Base-by-base conservation (phyloP, 306 rosid genomes). In the Fagus crenata region DNA sequence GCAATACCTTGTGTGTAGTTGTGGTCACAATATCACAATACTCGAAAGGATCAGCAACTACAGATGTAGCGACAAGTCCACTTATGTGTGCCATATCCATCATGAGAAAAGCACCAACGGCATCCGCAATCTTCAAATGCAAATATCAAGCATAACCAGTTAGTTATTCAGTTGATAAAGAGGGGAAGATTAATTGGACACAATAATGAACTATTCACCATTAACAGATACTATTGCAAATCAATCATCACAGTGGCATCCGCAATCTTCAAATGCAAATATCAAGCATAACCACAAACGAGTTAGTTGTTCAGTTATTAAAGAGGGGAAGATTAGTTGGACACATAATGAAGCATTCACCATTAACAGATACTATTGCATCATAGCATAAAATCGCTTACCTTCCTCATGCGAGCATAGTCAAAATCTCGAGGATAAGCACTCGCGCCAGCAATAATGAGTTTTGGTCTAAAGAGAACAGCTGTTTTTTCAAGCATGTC, bases 41-140 rank as follows among this genome's bases (percentile, higher is more conserved):
- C 41, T 92, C 96, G 80, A 96, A 96, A 56, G 99, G 99, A 83
- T 87, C 78, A 49, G 93, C 87, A 74, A 96, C 88, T 64, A 92
- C 99, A 61, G 96, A 90, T 39, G 99, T 97, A 84, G 99, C 96
- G 75, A 96, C 91, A 84, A 96, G 98, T 69, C 99, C 99, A 78
- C 99, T 96, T 54, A 96, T 91, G 86, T 91, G 99, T 80, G 98
- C 99, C 99, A 96, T 96, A 83, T 96, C 99, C 99, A 96, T 96
- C 99, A 96, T 89, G 49, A 96, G 97, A 80, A 96, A 96, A 72
- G 99, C 98, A 60, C 99, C 98, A 6, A 93, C 93, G 35, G 84
- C 78, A 87, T 92, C 97, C 1, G 97, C 97, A 80, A 92, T 96
- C 99, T 96, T 81, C 68, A 56, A 68, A 63, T 18, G 43, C 58